Evolutionary conservation across 768 basidiomycete genomes (phyloP), one percentile per base, ranked within the genome.

Genomic region (Harrya chromipes): DNA sequence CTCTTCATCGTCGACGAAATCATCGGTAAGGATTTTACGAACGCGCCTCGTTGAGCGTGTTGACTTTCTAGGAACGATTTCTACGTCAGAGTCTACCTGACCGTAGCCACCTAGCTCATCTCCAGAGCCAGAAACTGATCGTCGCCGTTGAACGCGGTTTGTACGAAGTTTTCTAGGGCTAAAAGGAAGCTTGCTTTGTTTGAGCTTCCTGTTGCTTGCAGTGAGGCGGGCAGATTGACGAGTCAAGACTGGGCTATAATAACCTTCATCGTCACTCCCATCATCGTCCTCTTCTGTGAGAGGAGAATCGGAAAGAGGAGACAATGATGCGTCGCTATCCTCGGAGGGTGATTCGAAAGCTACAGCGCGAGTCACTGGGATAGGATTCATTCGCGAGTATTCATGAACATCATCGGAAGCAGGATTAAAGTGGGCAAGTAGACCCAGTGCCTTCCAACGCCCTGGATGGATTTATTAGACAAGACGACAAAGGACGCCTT

Each of bases 91-190:
- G 34, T 58, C 59, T 16, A 64, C 57, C 37, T 68, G 66, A 43
- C 69, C 66, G 35, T 73, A 74, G 27, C 66, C 69, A 26, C 75
- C 76, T 0, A 71, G 57, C 10, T 70, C 71, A 14, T 69, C 68
- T 29, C 70, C 78, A 12, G 78, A 78, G 20, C 74, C 66, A 12
- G 55, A 53, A 35, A 10, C 21, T 16, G 21, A 31, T 26, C 4
- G 54, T 66, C 36, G 63, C 66, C 27, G 72, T 64, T 9, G 52
- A 11, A 43, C 17, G 8, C 33, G 59, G 41, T 36, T 50, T 16
- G 78, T 50, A 16, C 82, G 76, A 33, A 79, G 77, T 66, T 83
- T 88, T 61, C 66, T 77, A 0, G 87, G 85, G 58, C 84, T 87
- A 66, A 84, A 87, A 7, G 84, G 85, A 31, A 86, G 74, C 33